Base-by-base conservation (phyloP, 2,329 filamentous ascomycete genomes). In the Cryphonectria parasitica region DNA sequence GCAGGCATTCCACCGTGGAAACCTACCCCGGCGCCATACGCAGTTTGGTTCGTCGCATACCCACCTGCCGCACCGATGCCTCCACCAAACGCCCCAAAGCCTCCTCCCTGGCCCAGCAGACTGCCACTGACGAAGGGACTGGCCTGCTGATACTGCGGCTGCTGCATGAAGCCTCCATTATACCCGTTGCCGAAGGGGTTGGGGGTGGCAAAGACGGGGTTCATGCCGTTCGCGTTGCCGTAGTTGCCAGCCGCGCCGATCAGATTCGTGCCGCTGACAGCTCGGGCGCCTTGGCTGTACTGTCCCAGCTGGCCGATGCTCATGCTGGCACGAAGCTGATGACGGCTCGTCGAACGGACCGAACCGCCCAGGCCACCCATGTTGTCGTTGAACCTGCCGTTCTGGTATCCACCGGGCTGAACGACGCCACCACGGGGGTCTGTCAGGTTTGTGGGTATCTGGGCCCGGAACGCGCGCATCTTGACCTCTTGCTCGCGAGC, bases 341-440 rank as follows among this genome's bases (percentile, higher is more conserved):
- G 49, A 31, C 58, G 66, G 34, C 43, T 66, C 65, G n/a, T 58
- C 11, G 52, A 54, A 8, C 61, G 49, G 58, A 41, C 36, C 28
- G 75, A 64, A 13, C 43, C 62, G 34, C 76, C 77, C 17, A 74
- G 58, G 3, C 76, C 76, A 2, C 86, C 86, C 6, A 82, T 86
- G 19, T 75, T 77, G 67, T 88, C 85, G 74, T 89, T 89, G 75
- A 86, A 89, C n/a, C 80, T 79, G 2, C 87, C 87, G 28, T 83
- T 81, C 73, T 82, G 80, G 75, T 82, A 89, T 0, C 85, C 86
- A 41, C 85, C 83, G 0, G 83, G 76, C 39, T 77, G 78, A 6
- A 76, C 69, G 22, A 79, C 74, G 13, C 77, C 75, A 10, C 76
- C 68, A n/a, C 74, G 74, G 1, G 81, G 75, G 1, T 75, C 74